phyloP scores from a whole-genome alignment of 495 filamentous ascomycete species.

The Tuber indicum region DNA sequence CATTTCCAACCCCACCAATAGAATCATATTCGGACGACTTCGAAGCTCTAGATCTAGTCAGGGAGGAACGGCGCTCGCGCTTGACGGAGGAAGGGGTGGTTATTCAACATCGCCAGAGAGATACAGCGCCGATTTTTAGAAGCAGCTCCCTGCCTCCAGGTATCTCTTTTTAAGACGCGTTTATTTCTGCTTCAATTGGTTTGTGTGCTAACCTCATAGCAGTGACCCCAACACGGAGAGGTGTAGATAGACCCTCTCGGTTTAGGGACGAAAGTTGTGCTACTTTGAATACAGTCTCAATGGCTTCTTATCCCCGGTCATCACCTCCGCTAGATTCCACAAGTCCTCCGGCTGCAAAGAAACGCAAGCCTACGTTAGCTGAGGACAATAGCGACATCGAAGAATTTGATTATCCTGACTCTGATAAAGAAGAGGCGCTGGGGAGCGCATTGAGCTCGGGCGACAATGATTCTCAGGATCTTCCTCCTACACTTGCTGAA shows the following conservation, averaged over 20 bases:
- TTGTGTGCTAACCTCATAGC: constrained; percentile 14
- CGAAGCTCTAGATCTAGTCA: constrained; percentile 51
- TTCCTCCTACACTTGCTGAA: not conserved
- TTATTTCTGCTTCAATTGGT: constrained; percentile 2
- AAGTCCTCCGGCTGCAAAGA: constrained; percentile 5
- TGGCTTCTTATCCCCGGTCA: constrained; percentile 22
- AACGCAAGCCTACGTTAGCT: constrained; percentile 11
- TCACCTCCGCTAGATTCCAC: constrained; percentile 16
- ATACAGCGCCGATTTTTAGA: constrained; percentile 55
- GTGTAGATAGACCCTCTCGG: not conserved
- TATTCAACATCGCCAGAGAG: constrained; percentile 59
- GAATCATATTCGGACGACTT: constrained; percentile 53
- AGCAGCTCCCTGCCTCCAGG: constrained; percentile 54
- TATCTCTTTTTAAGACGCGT: constrained; percentile 37
- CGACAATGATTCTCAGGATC: constrained; percentile 11
- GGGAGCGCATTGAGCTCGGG: not conserved
- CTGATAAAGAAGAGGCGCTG: constrained; percentile 24
- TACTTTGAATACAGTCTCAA: constrained; percentile 16
- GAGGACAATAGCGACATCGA: constrained; percentile 18
- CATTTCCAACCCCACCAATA: constrained; percentile 17
- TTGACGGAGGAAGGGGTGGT: constrained; percentile 52
- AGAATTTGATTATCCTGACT: constrained; percentile 29
- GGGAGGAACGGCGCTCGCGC: constrained; percentile 48
- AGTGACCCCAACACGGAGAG: constrained; percentile 40
- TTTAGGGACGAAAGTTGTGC: constrained; percentile 14